Conservation (phyloP, 108 stramenopile species). For the Fragilaria crotonensis region DNA sequence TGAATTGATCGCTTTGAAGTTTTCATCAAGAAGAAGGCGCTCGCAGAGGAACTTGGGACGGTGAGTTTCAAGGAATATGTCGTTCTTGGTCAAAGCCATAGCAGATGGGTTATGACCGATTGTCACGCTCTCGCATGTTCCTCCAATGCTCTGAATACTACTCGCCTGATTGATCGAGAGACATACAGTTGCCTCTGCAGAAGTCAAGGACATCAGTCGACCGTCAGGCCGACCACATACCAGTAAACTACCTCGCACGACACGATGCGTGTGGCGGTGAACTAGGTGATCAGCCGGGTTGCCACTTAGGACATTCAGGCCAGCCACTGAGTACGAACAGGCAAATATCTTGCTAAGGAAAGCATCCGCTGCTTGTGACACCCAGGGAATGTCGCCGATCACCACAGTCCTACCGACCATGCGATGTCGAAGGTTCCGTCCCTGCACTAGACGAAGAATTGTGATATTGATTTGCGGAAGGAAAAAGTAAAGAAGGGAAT, state of each 20-base stretch:
- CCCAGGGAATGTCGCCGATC: constrained; percentile 77
- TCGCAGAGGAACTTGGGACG: constrained; percentile 63
- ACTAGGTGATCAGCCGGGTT: constrained; percentile 79
- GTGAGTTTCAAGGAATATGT: constrained; percentile 38
- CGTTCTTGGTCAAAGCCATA: constrained; percentile 33
- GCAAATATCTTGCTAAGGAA: constrained; percentile 78
- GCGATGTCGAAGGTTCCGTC: constrained; percentile 55
- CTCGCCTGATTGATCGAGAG: constrained; percentile 79
- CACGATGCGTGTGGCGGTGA: constrained; percentile 61
- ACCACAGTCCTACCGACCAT: constrained; percentile 79
- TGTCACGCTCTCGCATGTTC: constrained; percentile 68
- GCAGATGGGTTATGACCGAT: constrained; percentile 80
- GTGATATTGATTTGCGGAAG: constrained; percentile 63
- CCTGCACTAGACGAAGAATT: constrained; percentile 49
- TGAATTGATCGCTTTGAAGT: too few species aligned
- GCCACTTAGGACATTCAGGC: constrained; percentile 56
- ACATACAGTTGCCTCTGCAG: constrained; percentile 56
- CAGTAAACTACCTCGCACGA: constrained; percentile 61
- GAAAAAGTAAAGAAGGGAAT: constrained; percentile 69
- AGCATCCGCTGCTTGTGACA: constrained; percentile 50
- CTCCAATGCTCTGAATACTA: constrained; percentile 56
- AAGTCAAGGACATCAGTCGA: constrained; percentile 59
- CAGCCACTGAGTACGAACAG: constrained; percentile 62
- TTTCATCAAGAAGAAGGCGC: constrained; percentile 31
- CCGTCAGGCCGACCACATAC: constrained; percentile 83